Base-by-base conservation (phyloP, 2,329 filamentous ascomycete genomes). In the Pyricularia sp. region DNA sequence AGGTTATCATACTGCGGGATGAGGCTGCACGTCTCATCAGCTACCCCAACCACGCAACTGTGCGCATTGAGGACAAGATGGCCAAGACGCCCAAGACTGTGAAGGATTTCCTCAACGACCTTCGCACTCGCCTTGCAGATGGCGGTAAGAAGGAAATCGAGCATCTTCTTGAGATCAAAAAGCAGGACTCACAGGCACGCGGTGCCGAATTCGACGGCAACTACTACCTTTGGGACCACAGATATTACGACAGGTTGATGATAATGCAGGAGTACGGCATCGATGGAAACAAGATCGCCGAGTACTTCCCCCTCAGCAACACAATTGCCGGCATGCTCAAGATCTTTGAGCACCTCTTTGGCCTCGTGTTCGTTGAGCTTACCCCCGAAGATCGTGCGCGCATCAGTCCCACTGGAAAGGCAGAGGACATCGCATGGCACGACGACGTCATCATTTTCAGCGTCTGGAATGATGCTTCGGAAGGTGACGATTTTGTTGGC, bases 51-150 rank as follows among this genome's bases (percentile, higher is more conserved):
- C 89, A 93, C 72, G 90, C 90, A 22, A 83, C 86, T 62, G 87
- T 92, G 74, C 80, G 84, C 61, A 88, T 94, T 53, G 89, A 92
- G 71, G 86, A 90, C 71, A 93, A 92, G 82, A 94, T 94, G 90
- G 89, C 90, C 61, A 92, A 93, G 80, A 86, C 82, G 1, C 82
- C 88, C 1, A 81, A 85, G 71, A 88, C 84, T 0, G 90, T 94
- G 12, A 82, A 88, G 68, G 82, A 85, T 64, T 93, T 94, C 74
- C 77, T 94, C 8, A 81, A 79, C 5, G 89, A 93, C 72, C 78
- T 94, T 66, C 84, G 87, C 66, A 79, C 77, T 30, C 85, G 88
- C 64, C 79, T 94, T 33, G 80, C 83, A 0, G 83, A 87, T 0
- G 90, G 90, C 30, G 90, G 89, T 28, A 77, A 81, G 65, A 86